These are phyloP conservation scores for Austropuccinia psidii DNA, from an alignment of 1,284 basidiomycete species.

Conservation along the genomic window DNA sequence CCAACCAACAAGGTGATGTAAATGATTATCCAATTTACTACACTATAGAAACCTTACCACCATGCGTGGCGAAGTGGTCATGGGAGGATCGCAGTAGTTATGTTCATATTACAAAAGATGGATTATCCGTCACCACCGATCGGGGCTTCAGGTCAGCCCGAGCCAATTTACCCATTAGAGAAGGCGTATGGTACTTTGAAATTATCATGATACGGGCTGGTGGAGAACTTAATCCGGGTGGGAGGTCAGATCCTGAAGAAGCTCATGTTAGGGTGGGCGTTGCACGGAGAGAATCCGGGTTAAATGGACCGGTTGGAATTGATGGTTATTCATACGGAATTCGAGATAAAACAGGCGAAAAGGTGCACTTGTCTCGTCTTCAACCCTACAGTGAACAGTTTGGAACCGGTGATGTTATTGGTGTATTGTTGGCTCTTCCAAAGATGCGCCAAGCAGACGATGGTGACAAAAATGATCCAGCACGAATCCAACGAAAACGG, in stretches of 20 bases:
- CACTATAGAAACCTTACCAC: conserved; percentile 29
- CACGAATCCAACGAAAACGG: conserved; percentile 70
- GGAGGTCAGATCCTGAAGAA: conserved; percentile 49
- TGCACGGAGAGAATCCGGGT: conserved; percentile 77
- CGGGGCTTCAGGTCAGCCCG: conserved; percentile 85
- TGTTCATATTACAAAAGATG: conserved; percentile 72
- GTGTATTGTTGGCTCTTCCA: conserved; percentile 86
- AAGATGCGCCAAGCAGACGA: conserved; percentile 57
- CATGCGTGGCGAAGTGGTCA: conserved; percentile 40
- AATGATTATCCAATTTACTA: conserved; percentile 6
- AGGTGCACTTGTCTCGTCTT: conserved; percentile 73
- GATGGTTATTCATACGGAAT: conserved; percentile 90
- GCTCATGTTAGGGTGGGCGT: conserved; percentile 84
- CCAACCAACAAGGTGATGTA: conserved; percentile 38
- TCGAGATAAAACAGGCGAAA: conserved; percentile 84
- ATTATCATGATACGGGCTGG: conserved; percentile 69
- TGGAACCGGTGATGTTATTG: conserved; percentile 76
- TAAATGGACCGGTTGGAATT: conserved; percentile 85
- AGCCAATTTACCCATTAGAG: conserved; percentile 76
- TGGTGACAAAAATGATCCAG: conserved; percentile 57
- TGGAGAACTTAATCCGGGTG: conserved; percentile 52
- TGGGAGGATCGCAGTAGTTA: conserved; percentile 61
- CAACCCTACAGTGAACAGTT: conserved; percentile 67
- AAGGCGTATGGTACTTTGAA: conserved; percentile 94
- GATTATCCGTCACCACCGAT: conserved; percentile 66